A percentile compares a stretch with the other conserved stretches of the same genome.
These are phyloP conservation scores for Cruciata laevipes DNA, from an alignment of 257 asterid genomes.

Conservation along the genomic window DNA sequence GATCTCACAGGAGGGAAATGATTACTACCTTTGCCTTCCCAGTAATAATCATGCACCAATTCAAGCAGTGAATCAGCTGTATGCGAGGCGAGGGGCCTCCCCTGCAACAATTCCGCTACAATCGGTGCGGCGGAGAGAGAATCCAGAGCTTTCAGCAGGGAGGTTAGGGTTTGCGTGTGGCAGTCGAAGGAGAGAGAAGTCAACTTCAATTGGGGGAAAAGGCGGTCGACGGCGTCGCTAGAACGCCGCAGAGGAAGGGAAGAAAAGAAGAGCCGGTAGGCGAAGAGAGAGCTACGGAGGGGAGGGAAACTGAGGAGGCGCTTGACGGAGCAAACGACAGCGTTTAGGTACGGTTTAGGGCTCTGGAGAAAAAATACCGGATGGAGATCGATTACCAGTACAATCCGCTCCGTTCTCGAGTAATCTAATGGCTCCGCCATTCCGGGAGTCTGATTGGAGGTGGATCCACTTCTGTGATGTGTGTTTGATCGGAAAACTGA, in stretches of 20 bases:
- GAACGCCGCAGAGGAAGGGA: conserved; percentile 68
- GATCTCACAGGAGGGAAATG: conserved; percentile 27
- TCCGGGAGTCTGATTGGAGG: conserved; percentile 20
- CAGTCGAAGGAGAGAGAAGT: conserved; percentile 45
- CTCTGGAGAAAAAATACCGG: conserved; percentile 50
- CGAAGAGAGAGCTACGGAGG: conserved; percentile 52
- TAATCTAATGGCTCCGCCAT: conserved; percentile 47
- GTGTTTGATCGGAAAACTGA: background rate
- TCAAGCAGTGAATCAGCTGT: conserved; percentile 54
- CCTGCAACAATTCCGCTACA: conserved; percentile 12
- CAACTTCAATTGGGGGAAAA: conserved; percentile 24
- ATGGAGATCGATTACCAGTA: conserved; percentile 69
- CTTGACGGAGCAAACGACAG: conserved; percentile 40
- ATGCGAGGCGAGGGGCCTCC: conserved; percentile 28
- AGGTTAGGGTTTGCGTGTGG: conserved; percentile 23
- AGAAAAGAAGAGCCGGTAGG: conserved; percentile 72
- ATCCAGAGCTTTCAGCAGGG: conserved; percentile 17
- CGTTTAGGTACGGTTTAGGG: conserved; percentile 46
- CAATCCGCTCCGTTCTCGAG: conserved; percentile 58
- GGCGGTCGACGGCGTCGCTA: conserved; percentile 36
- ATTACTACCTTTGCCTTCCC: conserved; percentile 55
- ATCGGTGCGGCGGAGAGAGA: conserved; percentile 11
- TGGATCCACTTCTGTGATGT: background rate
- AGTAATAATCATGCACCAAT: conserved; percentile 55
- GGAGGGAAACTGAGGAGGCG: conserved; percentile 63